These are phyloP conservation scores for Termitomyces sp. DNA, from an alignment of 768 basidiomycete species.

Conservation along the genomic window DNA sequence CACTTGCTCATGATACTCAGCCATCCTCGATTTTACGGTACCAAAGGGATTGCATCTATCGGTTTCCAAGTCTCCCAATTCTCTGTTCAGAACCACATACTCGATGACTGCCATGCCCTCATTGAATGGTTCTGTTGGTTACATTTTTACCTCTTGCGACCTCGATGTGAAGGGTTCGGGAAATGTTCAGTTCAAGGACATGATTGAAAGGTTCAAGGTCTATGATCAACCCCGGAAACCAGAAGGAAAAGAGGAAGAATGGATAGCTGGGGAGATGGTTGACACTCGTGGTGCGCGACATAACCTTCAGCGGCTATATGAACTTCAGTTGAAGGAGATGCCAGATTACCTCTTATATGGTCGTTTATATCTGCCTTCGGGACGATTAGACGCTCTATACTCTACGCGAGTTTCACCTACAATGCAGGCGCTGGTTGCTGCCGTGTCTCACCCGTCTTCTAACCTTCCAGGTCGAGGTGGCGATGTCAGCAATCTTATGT, in stretches of 20 bases:
- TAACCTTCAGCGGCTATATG: conserved; percentile 6
- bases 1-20: conserved; percentile 30
- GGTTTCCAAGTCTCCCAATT: conserved; percentile 84
- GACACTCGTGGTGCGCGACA: conserved; percentile 60
- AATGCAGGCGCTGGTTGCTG: conserved; percentile 76
- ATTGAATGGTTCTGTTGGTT: conserved; percentile 87
- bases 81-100: conserved; percentile 85
- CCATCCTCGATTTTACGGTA: conserved; percentile 87
- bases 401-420: conserved; percentile 77
- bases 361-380: conserved; percentile 82
- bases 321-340: conserved; percentile 7
- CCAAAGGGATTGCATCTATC: conserved; percentile 77
- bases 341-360: conserved; percentile 93
- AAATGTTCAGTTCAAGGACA: conserved; percentile 77
- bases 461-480: conserved; percentile 37
- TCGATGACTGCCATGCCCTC: conserved; percentile 92
- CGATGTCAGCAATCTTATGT: conserved; percentile 64
- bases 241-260: conserved; percentile 73
- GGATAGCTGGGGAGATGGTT: conserved; percentile 73
- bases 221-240: conserved; percentile 79
- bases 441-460: conserved; percentile 76
- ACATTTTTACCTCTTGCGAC: conserved; percentile 88
- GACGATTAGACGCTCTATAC: conserved; percentile 85
- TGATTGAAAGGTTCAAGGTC: conserved; percentile 84
- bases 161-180: conserved; percentile 66